Conservation (phyloP, 257 asterid genomes). For the Solanum commersonii region DNA sequence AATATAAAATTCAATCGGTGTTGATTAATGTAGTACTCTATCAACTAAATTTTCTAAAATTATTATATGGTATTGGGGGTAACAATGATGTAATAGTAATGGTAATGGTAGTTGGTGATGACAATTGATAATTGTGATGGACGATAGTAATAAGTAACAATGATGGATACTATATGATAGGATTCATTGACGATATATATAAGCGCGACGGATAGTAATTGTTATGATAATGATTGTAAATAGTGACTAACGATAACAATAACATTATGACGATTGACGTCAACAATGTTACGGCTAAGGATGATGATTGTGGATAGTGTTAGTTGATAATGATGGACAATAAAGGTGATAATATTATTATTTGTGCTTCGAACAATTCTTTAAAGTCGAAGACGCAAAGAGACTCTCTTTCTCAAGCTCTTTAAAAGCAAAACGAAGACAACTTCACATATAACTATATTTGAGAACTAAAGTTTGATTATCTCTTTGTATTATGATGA, state of each 20-base stretch:
- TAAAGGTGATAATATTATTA: not conserved
- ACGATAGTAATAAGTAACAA: not conserved
- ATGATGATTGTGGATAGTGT: not conserved
- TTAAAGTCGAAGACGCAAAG: too few relatives aligned
- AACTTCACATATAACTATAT: not conserved
- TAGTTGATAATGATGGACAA: not conserved
- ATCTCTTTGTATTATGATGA: not conserved
- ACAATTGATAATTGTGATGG: not conserved
- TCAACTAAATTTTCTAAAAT: not conserved
- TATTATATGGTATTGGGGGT: not conserved
- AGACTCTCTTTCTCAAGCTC: too few relatives aligned
- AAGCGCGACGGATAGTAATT: accelerated
- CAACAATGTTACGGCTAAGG: not conserved
- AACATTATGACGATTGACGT: accelerated
- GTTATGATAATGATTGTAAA: not conserved
- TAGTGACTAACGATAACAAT: not conserved
- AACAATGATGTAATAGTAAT: not conserved
- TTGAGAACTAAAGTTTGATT: not conserved
- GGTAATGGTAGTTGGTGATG: too few relatives aligned
- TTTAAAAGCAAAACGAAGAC: not conserved
- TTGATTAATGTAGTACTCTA: not conserved
- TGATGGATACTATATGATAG: not conserved
- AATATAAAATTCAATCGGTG: not conserved
- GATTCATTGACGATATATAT: not conserved
- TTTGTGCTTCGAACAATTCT: too few relatives aligned